These are phyloP conservation scores for Floccularia luteovirens DNA, from an alignment of 768 basidiomycete species.

Conservation along the genomic window DNA sequence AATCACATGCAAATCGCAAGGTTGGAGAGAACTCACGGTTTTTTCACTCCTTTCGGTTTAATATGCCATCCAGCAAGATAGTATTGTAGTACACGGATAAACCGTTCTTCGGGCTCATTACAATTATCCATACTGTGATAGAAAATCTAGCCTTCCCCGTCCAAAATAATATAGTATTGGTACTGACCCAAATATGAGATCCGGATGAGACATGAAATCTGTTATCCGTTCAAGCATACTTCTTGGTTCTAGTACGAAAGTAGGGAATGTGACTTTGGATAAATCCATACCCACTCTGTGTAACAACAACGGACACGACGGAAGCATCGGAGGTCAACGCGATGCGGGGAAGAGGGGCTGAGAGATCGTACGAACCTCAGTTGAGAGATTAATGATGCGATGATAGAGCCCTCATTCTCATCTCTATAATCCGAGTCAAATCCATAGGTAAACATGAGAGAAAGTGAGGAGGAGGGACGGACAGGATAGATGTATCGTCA, in stretches of 20 bases:
- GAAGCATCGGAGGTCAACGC: constrained; percentile 1
- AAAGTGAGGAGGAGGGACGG: constrained; percentile 27
- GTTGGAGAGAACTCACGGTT: constrained; percentile 58
- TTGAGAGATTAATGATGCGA: constrained; percentile 82
- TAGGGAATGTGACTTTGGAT: constrained; percentile 87
- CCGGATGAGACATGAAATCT: constrained; percentile 98
- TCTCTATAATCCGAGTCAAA: constrained; percentile 50
- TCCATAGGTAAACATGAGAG: constrained; percentile 20
- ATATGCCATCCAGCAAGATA: constrained; percentile 99
- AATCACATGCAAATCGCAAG: constrained; percentile 2
- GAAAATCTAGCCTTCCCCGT: background rate
- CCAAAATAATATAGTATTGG: background rate
- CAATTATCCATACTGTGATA: constrained; percentile 66
- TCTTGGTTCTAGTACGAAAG: constrained; percentile 94
- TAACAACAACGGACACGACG: constrained; percentile 1
- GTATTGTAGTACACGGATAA: constrained; percentile 85
- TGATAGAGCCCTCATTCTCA: constrained; percentile 90
- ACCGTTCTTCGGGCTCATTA: constrained; percentile 81
- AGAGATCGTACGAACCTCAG: constrained; percentile 47
- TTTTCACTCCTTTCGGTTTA: constrained; percentile 99
- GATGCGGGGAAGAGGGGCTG: background rate
- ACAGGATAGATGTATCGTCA: constrained; percentile 88
- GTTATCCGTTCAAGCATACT: constrained; percentile 98
- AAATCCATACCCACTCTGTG: constrained; percentile 94
- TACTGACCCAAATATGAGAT: constrained; percentile 89